Conservation (phyloP, 2,329 filamentous ascomycete genomes). For the Orbilia ellipsospora region DNA sequence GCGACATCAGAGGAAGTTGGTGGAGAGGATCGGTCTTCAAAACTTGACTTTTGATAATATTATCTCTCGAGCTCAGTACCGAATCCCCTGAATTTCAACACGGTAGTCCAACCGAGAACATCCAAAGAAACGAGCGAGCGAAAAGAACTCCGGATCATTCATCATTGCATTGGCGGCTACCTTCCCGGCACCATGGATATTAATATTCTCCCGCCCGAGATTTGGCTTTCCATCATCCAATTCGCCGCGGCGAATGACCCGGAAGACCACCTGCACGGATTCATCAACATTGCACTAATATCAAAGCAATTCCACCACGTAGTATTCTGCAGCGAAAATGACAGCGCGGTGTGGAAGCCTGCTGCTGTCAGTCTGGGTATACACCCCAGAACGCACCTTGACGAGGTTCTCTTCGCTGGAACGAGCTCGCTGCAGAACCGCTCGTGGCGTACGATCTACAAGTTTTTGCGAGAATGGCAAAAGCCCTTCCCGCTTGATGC, state of each 20-base stretch:
- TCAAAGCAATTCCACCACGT: conserved; percentile 58
- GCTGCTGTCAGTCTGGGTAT: conserved; percentile 57
- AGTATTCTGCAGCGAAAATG: conserved; percentile 58
- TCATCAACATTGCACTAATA: conserved; percentile 57
- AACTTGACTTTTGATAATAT: too few species aligned
- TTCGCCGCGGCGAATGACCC: conserved; percentile 33
- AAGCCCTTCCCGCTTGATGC: conserved; percentile 56
- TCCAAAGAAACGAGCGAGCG: not conserved
- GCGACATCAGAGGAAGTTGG: not conserved
- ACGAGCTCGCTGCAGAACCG: conserved; percentile 57
- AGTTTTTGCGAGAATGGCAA: conserved; percentile 57
- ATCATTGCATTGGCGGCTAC: not conserved
- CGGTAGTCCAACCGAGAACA: not conserved
- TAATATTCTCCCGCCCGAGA: conserved; percentile 42
- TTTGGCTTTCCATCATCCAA: conserved; percentile 54
- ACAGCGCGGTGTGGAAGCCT: conserved; percentile 57
- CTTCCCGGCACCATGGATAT: conserved; percentile 22
- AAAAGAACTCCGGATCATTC: not conserved
- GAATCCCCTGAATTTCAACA: conserved; percentile 1
- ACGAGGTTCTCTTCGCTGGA: conserved; percentile 58
- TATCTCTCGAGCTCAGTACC: not conserved
- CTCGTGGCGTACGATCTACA: conserved; percentile 58
- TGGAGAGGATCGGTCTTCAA: not conserved
- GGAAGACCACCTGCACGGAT: conserved; percentile 38
- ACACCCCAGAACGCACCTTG: conserved; percentile 56